These are phyloP conservation scores for Astrothelium subdiscretum DNA, from an alignment of 495 filamentous ascomycete genomes.

Conservation along the genomic window DNA sequence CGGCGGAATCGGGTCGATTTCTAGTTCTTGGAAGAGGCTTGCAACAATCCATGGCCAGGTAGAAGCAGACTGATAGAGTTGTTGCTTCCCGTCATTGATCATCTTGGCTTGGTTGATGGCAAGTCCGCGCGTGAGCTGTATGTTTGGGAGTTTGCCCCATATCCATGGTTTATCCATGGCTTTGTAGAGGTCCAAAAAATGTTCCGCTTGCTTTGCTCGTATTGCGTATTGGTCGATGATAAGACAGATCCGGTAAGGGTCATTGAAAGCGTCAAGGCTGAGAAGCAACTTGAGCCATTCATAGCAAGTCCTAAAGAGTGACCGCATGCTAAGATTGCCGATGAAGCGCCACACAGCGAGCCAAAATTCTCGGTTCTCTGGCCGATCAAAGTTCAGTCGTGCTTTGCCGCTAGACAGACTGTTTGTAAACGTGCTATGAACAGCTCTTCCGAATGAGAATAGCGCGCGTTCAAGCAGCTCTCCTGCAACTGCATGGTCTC, in stretches of 20 bases:
- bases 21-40: conserved; percentile 63
- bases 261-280: conserved; percentile 55
- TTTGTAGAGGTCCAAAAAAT: conserved; percentile 55
- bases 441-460: conserved; percentile 81
- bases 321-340: conserved; percentile 68
- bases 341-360: conserved; percentile 84
- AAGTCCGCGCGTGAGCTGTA: conserved; percentile 59
- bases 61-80: conserved; percentile 54
- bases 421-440: conserved; percentile 63
- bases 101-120: conserved; percentile 62
- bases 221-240: conserved; percentile 75
- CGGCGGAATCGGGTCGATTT: conserved; percentile 57
- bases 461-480: conserved; percentile 86
- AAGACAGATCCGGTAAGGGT: conserved; percentile 73
- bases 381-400: conserved; percentile 61
- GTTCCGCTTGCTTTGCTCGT: conserved; percentile 61
- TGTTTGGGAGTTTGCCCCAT: conserved; percentile 45
- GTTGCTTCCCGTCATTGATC: conserved; percentile 46
- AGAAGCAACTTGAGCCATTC: conserved; percentile 87
- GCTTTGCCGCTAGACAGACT: conserved; percentile 70
- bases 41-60: conserved; percentile 71
- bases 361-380: conserved; percentile 87
- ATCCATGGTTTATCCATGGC: conserved; percentile 17
- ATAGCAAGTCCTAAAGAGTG: conserved; percentile 84
- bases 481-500: conserved; percentile 70